Base-by-base conservation (phyloP, 1,284 basidiomycete genomes). In the Sutorius eximius region DNA sequence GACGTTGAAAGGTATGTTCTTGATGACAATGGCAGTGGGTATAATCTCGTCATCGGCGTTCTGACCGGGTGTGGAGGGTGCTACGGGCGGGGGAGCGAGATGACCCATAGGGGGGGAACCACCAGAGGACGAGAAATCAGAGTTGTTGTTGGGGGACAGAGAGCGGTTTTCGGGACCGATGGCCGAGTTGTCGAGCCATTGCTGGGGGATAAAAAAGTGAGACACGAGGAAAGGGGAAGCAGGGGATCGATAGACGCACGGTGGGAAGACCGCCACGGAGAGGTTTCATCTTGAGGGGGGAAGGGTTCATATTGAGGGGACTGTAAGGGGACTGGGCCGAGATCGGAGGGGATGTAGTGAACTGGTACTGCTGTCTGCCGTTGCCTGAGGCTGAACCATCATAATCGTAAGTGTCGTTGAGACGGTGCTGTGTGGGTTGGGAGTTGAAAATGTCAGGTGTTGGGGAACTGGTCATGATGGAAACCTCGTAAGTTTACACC, bases 1-100 rank as follows among this genome's bases (percentile, higher is more conserved):
- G 64, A 98, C 93, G 66, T 94, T 95, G 79, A 99, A 98, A 57
- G 95, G 96, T 75, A 98, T 99, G 81, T 98, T 98, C 83, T 99
- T 99, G 76, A 99, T 97, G 68, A 99, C 96, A 68, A 99, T 98
- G 52, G 97, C 96, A 16, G 96, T 99, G 51, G 96, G 96, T 73
- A 99, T 99, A 71, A 98, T 83, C 72, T 98, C 95, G 72, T 98
- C 95, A 63, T 94, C 93, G 44, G 69, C 61, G 53, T 71, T 77
- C 69, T 73, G 77, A 60, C 71, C 75, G 53, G 80, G 79, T 18
- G 80, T 79, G 40, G 75, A 73, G 10, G 82, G 73, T 18, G 71
- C 75, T 37, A 81, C 69, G 60, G 80, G 75, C 53, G 79, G 70
- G 42, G 78, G 70, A 57, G 75, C 75, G 63, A 87, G 75, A 71